Conservation (phyloP, 345 rosid genomes). For the Eucalyptus marginata region DNA sequence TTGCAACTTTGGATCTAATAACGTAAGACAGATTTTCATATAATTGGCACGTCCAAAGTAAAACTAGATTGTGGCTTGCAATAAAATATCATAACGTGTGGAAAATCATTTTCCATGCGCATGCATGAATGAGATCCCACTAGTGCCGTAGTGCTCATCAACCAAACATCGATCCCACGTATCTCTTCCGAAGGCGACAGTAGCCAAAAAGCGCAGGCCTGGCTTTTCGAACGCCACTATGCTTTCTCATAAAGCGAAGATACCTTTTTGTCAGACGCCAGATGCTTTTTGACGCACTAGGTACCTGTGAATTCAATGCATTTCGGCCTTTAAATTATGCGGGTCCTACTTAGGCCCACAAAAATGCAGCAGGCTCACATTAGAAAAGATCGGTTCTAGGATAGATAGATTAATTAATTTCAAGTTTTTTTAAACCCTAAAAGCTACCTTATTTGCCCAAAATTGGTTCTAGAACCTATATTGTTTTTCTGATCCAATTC, state of each 20-base stretch:
- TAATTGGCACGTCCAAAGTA: neutral
- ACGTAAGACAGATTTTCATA: neutral
- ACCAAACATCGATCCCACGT: neutral
- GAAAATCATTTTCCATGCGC: neutral
- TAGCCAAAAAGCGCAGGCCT: neutral
- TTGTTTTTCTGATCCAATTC: accelerated
- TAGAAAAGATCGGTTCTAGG: too few relatives aligned
- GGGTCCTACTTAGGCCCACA: neutral
- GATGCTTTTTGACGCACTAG: neutral
- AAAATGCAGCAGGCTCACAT: neutral
- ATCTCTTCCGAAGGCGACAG: neutral
- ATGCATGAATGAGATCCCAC: neutral
- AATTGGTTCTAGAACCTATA: too few relatives aligned
- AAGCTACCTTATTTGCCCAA: too few relatives aligned
- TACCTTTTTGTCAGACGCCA: neutral
- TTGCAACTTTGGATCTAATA: neutral
- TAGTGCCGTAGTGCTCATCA: neutral
- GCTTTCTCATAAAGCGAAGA: neutral
- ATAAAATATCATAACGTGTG: neutral
- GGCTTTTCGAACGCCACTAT: neutral
- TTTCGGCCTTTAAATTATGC: neutral
- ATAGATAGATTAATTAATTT: too few relatives aligned
- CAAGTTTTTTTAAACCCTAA: too few relatives aligned
- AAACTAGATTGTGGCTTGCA: neutral
- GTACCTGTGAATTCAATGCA: neutral